These are phyloP conservation scores for Hemileccinum rubropunctum DNA, from an alignment of 768 basidiomycete genomes.

Conservation along the genomic window DNA sequence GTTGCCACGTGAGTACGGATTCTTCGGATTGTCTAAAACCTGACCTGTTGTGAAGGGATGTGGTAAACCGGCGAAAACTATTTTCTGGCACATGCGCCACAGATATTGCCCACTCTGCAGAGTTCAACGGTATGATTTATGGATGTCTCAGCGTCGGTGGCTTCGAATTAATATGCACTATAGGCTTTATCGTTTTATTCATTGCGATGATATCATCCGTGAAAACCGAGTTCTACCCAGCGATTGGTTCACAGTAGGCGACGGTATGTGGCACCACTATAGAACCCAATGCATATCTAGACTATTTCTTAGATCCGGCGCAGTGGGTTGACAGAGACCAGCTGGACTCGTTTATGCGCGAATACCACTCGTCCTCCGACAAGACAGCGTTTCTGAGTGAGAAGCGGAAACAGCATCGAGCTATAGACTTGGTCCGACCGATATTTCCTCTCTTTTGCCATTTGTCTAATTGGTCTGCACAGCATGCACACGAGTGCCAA, in stretches of 20 bases:
- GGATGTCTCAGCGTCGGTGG: background rate
- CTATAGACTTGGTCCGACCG: slow-evolving; percentile 2
- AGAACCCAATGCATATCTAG: background rate
- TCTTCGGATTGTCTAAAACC: background rate
- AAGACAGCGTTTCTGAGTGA: slow-evolving; percentile 5
- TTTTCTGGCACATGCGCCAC: slow-evolving; percentile 18
- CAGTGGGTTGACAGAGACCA: slow-evolving; percentile 14
- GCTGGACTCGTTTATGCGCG: slow-evolving; percentile 1
- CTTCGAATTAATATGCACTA: background rate
- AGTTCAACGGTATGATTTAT: slow-evolving; percentile 4
- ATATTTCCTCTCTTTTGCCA: background rate
- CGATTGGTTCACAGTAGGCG: background rate
- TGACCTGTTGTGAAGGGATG: slow-evolving; percentile 8
- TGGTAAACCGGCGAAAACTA: slow-evolving; percentile 1
- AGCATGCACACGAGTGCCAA: slow-evolving; percentile 13
- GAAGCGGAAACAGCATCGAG: background rate
- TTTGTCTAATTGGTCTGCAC: background rate
- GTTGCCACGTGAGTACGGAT: slow-evolving; percentile 22
- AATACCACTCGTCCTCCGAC: slow-evolving; percentile 2
- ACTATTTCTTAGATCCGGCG: background rate
- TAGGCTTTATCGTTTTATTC: slow-evolving; percentile 1
- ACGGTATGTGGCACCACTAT: slow-evolving; percentile 6
- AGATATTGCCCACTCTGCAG: slow-evolving; percentile 18
- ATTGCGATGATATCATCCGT: background rate
- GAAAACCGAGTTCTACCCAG: background rate